Evolutionary conservation across 176 grass and related monocot species (phyloP), one percentile per base, ranked within the genome.

Genomic region (Chloris gayana): DNA sequence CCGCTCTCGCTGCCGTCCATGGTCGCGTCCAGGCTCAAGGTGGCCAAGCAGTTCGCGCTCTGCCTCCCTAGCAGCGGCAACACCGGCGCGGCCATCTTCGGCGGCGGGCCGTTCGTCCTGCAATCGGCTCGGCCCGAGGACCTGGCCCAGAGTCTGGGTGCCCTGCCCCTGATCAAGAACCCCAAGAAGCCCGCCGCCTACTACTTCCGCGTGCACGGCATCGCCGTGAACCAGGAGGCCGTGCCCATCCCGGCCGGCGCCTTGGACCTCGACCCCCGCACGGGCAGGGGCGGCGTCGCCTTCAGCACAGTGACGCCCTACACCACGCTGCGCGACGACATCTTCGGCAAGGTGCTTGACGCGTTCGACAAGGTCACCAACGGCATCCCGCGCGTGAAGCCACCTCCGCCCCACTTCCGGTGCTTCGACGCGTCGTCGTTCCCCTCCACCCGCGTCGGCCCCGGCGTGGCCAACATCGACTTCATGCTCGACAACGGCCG

Each of bases 31-130:
- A 67, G 41, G 44, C 78, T 81, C 13, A 83, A 73, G n/a, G 82
- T 86, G 25, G 19, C 75, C 8, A 94, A 61, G 27, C 25, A 81
- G 47, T 94, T 91, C 33, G 72, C 68, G 19, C 73, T 94, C 17
- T 91, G 89, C 74, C 86, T 94, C 73, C 89, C 89, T 2, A 59
- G 74, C 64, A 9, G 21, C 34, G n/a, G 58, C 12, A 29, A n/a
- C 15, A n/a, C 18, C 35, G 58, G 86, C 17, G 79, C 68, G 33
- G 80, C 80, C 9, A 82, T 89, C 78, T 89, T 94, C 14, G 92
- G 86, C 1, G 78, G 70, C 26, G 79, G 74, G 3, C 91, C 84
- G 14, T 58, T 75, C 73, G 3, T 9, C 22, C 34, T 75, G 32
- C 34, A 10, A 5, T 44, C 41, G 25, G 2, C 13, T 0, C 14